phyloP scores from a whole-genome alignment of 1,284 basidiomycete species.

The Rhodotorula sp. region DNA sequence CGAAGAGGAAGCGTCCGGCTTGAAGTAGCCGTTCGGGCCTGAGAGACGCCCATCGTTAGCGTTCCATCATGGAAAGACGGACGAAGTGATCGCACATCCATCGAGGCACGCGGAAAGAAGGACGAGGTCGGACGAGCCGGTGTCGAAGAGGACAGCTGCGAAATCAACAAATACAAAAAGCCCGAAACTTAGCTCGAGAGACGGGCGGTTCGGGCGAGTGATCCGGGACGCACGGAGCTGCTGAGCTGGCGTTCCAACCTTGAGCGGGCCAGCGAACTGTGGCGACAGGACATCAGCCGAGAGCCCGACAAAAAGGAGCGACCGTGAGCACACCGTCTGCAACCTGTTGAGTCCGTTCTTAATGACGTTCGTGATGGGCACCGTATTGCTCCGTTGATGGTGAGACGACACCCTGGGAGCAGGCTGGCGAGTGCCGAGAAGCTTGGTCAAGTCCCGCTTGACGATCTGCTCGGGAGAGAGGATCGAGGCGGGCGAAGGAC shows the following conservation, averaged over 20 bases:
- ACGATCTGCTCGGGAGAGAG: background rate
- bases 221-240: background rate
- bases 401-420: background rate
- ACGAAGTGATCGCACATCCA: background rate
- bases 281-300: background rate
- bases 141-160: background rate
- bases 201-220: too few relatives aligned
- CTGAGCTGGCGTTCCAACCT: background rate
- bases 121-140: background rate
- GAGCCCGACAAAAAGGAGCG: too few relatives aligned
- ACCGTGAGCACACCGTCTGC: too few relatives aligned
- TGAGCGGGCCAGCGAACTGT: background rate
- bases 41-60: background rate
- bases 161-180: too few relatives aligned
- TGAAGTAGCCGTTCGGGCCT: background rate
- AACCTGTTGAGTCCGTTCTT: too few relatives aligned
- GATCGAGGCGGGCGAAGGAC: background rate
- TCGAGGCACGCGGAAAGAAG: background rate
- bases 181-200: background rate
- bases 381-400: background rate
- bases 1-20: background rate
- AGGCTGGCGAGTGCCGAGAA: background rate
- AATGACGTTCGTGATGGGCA: too few relatives aligned
- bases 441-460: background rate
- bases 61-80: background rate